phyloP scores from a whole-genome alignment of 345 rosid species.

The Arabidopsis thaliana region TAIR10.1 NC_003076.8:5957501-5958000 shows the following conservation, averaged over 20 bases:
- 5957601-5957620: not conserved
- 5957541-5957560: conserved; percentile 23
- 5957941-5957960: not conserved
- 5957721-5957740: conserved; percentile 39
- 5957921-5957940: conserved; percentile 5
- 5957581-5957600: conserved; percentile 14
- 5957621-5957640: conserved; percentile 2
- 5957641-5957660: conserved; percentile 30
- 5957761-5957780: conserved; percentile 53
- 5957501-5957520: conserved; percentile 20
- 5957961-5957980: not conserved
- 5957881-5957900: conserved; percentile 22
- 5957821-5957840: not conserved
- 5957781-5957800: not conserved
- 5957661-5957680: conserved; percentile 23
- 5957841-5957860: not conserved
- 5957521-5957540: conserved; percentile 9
- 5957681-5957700: not conserved
- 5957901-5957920: conserved; percentile 14
- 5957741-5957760: conserved; percentile 46
- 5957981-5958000: conserved; percentile 13
- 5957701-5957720: conserved; percentile 45
- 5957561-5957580: conserved; percentile 2
- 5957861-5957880: not conserved
- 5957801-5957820: not conserved